These are phyloP conservation scores for Excoecaria agallocha DNA, from an alignment of 345 rosid genomes.

Conservation along the genomic window DNA sequence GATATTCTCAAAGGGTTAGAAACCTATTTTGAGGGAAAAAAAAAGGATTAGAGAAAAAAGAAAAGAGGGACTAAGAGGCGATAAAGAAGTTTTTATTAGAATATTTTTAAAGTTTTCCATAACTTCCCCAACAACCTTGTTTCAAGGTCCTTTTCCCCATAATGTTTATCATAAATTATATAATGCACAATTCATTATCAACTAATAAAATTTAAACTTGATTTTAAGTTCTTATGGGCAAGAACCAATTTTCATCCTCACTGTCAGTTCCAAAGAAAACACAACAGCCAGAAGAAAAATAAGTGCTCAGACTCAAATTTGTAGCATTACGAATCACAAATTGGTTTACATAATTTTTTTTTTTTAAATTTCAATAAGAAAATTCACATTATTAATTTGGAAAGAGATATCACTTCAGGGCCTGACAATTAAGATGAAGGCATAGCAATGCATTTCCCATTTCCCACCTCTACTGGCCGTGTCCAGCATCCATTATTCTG, in stretches of 20 bases:
- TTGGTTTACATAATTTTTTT: too few relatives aligned
- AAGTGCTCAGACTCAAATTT: too few relatives aligned
- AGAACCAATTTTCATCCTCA: not conserved
- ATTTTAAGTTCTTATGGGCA: not conserved
- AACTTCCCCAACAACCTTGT: not conserved
- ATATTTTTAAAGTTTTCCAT: not conserved
- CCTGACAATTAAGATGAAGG: too few relatives aligned
- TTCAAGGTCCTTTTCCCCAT: not conserved
- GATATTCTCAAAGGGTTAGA: not conserved
- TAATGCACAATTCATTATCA: not conserved
- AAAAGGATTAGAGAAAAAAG: not conserved
- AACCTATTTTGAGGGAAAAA: not conserved
- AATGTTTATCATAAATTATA: not conserved
- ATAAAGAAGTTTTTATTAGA: not conserved
- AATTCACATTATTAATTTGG: too few relatives aligned
- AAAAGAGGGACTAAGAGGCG: not conserved
- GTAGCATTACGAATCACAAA: too few relatives aligned
- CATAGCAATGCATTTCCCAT: too few relatives aligned
- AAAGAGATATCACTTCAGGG: too few relatives aligned
- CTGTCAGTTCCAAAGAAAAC: not conserved
- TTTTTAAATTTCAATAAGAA: too few relatives aligned
- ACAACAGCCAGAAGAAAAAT: not conserved
- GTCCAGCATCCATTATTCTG: too few relatives aligned
- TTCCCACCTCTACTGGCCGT: too few relatives aligned
- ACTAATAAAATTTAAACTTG: not conserved